Percentiles rank a stretch among this genome's conserved stretches.
Conservation (phyloP, 2,329 filamentous ascomycete genomes). For the Aspergillus jensenii region DNA sequence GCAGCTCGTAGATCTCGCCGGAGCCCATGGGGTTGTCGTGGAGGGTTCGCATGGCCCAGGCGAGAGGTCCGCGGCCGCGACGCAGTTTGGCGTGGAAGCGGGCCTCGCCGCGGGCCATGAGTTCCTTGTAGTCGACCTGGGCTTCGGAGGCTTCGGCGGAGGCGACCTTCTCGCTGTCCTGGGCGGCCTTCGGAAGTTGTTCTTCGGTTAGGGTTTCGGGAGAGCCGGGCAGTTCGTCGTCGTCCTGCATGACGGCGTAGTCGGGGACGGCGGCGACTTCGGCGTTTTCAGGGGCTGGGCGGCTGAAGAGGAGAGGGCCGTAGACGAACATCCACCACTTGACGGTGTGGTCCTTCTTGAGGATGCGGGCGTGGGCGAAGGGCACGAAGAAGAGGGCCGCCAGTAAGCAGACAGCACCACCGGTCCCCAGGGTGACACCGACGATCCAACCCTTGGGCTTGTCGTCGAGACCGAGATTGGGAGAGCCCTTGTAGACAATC, state of each 20-base stretch:
- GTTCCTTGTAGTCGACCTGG: constrained; percentile 61
- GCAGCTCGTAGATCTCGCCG: constrained; percentile 70
- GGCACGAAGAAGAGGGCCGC: constrained; percentile 72
- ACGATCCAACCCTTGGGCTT: constrained; percentile 65
- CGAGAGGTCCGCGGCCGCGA: constrained; percentile 65
- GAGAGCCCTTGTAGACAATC: constrained; percentile 79
- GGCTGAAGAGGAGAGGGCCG: constrained; percentile 65
- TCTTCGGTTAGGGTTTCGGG: constrained; percentile 40
- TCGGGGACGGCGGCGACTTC: constrained; percentile 64
- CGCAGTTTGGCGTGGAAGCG: constrained; percentile 64
- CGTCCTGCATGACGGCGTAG: constrained; percentile 73
- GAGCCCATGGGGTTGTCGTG: constrained; percentile 71
- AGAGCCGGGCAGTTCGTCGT: constrained; percentile 3
- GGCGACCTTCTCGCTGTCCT: constrained; percentile 6
- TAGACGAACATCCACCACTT: constrained; percentile 62
- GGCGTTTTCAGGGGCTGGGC: constrained; percentile 54
- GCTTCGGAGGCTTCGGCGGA: constrained; percentile 41
- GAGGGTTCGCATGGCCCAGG: constrained; percentile 78
- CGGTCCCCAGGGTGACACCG: constrained; percentile 64
- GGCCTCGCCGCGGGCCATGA: constrained; percentile 57
- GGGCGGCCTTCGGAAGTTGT: constrained; percentile 22
- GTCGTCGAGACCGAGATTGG: constrained; percentile 63
- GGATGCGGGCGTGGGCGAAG: constrained; percentile 64
- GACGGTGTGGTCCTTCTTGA: constrained; percentile 67
- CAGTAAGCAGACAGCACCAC: constrained; percentile 59